phyloP scores from a whole-genome alignment of 2,329 filamentous ascomycete genomes.

The Pseudogymnoascus sp. region DNA sequence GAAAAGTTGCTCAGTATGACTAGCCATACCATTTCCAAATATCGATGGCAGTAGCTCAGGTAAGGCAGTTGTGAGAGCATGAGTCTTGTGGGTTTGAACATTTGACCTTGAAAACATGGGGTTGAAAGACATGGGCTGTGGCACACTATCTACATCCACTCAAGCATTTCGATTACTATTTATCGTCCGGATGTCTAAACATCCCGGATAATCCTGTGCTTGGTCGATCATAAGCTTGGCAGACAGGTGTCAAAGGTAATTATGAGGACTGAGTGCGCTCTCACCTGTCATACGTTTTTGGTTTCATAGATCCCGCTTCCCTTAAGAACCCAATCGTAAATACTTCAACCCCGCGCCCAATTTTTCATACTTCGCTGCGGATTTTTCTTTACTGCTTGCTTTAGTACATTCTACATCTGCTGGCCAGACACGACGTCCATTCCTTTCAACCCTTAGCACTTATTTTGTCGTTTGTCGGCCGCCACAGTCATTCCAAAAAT shows the following conservation, averaged over 20 bases:
- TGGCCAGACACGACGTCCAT: conserved; percentile 6
- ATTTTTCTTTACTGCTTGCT: background rate
- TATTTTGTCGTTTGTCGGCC: background rate
- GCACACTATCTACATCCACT: background rate
- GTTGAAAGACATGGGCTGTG: background rate
- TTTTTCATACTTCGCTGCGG: background rate
- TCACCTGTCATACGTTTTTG: conserved; percentile 1
- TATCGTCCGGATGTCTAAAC: background rate
- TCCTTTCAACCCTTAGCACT: background rate
- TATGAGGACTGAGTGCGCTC: background rate
- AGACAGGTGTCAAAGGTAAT: background rate
- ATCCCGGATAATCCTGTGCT: background rate
- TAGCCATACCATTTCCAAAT: background rate
- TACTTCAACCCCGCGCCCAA: background rate
- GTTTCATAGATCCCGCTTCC: background rate
- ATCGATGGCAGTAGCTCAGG: background rate
- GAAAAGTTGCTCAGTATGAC: background rate
- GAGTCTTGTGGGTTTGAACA: background rate
- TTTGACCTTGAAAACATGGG: background rate
- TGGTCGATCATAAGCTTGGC: conserved; percentile 2
- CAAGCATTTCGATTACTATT: background rate
- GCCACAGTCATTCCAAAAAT: background rate
- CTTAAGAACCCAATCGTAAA: background rate
- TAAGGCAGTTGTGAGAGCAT: background rate
- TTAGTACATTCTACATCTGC: background rate